Evolutionary conservation across 192 early-diverging fungal species (phyloP).

Genomic region (Borealophlyctis nickersoniae): DNA sequence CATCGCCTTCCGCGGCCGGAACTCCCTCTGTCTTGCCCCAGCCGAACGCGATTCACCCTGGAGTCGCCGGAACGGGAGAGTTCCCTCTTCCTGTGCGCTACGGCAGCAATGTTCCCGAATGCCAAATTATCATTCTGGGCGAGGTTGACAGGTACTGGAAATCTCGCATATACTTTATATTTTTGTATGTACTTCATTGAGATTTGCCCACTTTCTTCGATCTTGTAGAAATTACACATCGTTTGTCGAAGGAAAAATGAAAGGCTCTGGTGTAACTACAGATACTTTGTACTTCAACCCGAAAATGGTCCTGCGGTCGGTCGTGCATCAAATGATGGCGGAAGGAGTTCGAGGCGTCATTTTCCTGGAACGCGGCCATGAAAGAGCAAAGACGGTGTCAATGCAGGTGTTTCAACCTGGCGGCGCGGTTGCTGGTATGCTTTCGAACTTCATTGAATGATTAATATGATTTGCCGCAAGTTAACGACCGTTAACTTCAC

Average conservation of each 20-base stretch:
- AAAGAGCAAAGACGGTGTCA: slow-evolving; percentile 22
- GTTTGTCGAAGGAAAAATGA: slow-evolving; percentile 30
- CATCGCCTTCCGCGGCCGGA: neutral
- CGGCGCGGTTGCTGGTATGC: slow-evolving; percentile 35
- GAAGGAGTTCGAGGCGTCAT: slow-evolving; percentile 45
- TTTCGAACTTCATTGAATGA: neutral
- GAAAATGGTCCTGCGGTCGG: slow-evolving; percentile 26
- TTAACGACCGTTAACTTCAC: neutral
- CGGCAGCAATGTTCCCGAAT: slow-evolving; percentile 41
- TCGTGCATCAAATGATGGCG: slow-evolving; percentile 42
- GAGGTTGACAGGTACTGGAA: slow-evolving; percentile 29
- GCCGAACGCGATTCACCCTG: slow-evolving; percentile 20
- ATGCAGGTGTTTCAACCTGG: slow-evolving; percentile 42
- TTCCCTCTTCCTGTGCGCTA: slow-evolving; percentile 40
- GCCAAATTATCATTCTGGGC: slow-evolving; percentile 37
- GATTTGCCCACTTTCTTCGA: too few species aligned
- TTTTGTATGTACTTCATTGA: slow-evolving; percentile 3
- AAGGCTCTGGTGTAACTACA: slow-evolving; percentile 23
- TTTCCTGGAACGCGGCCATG: slow-evolving; percentile 42
- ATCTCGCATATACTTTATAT: too few species aligned
- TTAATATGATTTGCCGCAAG: too few species aligned
- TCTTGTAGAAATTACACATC: slow-evolving; percentile 23
- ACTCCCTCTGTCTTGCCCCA: neutral
- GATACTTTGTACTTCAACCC: slow-evolving; percentile 30
- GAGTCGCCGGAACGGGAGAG: slow-evolving; percentile 15